These are phyloP conservation scores for Leccinum subgranulosum DNA, from an alignment of 768 basidiomycete genomes.

Conservation along the genomic window DNA sequence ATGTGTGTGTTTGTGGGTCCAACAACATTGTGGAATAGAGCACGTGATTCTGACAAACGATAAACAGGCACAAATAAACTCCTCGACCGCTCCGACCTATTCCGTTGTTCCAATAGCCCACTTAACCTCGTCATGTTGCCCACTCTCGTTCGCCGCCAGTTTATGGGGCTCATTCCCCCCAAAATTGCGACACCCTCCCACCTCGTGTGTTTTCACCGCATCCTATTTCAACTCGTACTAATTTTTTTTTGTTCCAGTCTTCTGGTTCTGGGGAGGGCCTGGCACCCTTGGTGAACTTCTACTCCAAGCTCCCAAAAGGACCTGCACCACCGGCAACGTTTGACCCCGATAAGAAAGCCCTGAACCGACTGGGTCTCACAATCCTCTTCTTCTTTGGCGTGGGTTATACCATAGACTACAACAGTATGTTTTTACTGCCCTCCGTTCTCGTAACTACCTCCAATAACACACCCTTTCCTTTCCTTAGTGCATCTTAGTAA, in stretches of 20 bases:
- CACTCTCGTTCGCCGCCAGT: slow-evolving; percentile 79
- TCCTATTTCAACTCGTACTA: background rate
- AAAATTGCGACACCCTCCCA: slow-evolving; percentile 92
- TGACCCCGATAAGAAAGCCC: slow-evolving; percentile 83
- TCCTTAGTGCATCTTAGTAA: slow-evolving; percentile 78
- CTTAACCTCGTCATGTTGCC: slow-evolving; percentile 61
- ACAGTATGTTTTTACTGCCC: slow-evolving; percentile 56
- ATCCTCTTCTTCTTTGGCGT: slow-evolving; percentile 56
- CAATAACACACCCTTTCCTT: slow-evolving; percentile 3
- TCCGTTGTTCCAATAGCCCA: slow-evolving; percentile 8
- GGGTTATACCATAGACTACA: slow-evolving; percentile 86
- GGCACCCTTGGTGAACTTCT: slow-evolving; percentile 86
- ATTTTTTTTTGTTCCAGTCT: slow-evolving; percentile 46
- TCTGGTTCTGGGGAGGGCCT: slow-evolving; percentile 81
- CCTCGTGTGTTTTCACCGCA: slow-evolving; percentile 48
- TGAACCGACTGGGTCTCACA: slow-evolving; percentile 47
- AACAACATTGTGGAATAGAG: background rate
- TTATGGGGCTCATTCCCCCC: slow-evolving; percentile 84
- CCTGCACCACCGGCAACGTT: slow-evolving; percentile 54
- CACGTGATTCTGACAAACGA: slow-evolving; percentile 16
- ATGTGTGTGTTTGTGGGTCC: slow-evolving; percentile 11
- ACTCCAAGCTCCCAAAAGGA: slow-evolving; percentile 95
- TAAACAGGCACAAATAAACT: slow-evolving; percentile 18
- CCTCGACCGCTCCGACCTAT: slow-evolving; percentile 15
- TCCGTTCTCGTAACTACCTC: slow-evolving; percentile 1